Conservation (phyloP, 257 asterid genomes). For the Ilex asprella region DNA sequence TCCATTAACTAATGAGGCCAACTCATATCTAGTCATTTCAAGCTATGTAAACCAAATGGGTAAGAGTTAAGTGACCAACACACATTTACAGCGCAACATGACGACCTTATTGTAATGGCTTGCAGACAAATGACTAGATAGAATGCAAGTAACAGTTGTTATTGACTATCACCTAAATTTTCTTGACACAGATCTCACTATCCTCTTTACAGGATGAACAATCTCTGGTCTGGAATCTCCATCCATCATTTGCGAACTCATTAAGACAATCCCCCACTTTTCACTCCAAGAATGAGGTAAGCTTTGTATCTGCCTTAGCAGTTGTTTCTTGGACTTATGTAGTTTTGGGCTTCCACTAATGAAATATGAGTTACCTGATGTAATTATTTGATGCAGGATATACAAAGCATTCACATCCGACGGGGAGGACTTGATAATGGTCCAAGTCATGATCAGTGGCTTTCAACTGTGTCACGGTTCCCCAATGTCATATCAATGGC, state of each 20-base stretch:
- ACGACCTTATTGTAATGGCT: too few species aligned
- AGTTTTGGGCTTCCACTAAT: constrained; percentile 3
- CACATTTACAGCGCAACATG: too few species aligned
- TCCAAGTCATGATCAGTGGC: constrained; percentile 89
- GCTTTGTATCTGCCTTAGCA: constrained; percentile 10
- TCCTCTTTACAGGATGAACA: constrained; percentile 41
- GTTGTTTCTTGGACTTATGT: constrained; percentile 5
- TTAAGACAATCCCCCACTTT: constrained; percentile 55
- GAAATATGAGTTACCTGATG: constrained; percentile 4
- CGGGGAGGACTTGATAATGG: constrained; percentile 74
- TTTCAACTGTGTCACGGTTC: constrained; percentile 69
- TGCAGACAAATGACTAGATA: too few species aligned
- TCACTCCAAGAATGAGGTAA: constrained; percentile 69
- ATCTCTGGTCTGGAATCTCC: constrained; percentile 57
- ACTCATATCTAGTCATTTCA: too few species aligned
- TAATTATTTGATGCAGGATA: constrained; percentile 47
- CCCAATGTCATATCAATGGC: constrained; percentile 94
- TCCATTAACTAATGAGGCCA: too few species aligned
- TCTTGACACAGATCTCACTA: background rate
- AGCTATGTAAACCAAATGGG: too few species aligned
- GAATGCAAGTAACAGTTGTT: too few species aligned
- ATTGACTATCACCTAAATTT: too few species aligned
- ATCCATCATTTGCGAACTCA: constrained; percentile 53
- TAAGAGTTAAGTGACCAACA: too few species aligned
- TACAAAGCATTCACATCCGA: constrained; percentile 60